Evolutionary conservation across 2,329 filamentous ascomycete genomes (phyloP).

Genomic region (Fusarium bulbicola): DNA sequence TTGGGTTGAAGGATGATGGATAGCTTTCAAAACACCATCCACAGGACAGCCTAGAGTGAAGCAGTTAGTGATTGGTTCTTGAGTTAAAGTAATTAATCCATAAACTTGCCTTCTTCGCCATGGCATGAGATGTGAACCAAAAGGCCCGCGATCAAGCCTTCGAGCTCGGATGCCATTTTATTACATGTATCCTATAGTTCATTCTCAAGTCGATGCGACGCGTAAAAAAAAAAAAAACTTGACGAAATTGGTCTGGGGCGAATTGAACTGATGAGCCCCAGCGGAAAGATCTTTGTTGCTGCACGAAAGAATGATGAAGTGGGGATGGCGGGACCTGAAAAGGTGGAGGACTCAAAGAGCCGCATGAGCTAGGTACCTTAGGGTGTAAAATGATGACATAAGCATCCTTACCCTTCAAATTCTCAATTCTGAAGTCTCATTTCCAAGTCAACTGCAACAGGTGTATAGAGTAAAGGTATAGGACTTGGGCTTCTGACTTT

Average conservation of each 20-base stretch:
- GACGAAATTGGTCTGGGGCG: slow-evolving; percentile 37
- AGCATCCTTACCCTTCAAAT: not conserved
- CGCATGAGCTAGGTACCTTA: not conserved
- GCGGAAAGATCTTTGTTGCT: slow-evolving; percentile 28
- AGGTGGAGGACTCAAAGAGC: slow-evolving; percentile 13
- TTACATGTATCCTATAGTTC: slow-evolving; percentile 25
- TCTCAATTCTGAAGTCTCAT: not conserved
- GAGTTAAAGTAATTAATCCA: not conserved
- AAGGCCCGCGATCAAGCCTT: slow-evolving; percentile 50
- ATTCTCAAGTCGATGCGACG: slow-evolving; percentile 40
- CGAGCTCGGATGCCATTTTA: slow-evolving; percentile 51
- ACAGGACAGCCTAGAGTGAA: slow-evolving; percentile 45
- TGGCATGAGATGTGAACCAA: slow-evolving; percentile 50
- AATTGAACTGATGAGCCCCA: slow-evolving; percentile 43
- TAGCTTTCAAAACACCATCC: slow-evolving; percentile 45
- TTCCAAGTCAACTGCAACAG: not conserved
- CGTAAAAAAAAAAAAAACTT: slow-evolving; percentile 29
- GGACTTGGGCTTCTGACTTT: not conserved
- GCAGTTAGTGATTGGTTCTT: slow-evolving; percentile 11
- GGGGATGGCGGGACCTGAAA: slow-evolving; percentile 28
- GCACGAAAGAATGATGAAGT: slow-evolving; percentile 32
- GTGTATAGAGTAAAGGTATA: not conserved
- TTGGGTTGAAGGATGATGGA: slow-evolving; percentile 40
- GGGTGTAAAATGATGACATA: slow-evolving; percentile 31
- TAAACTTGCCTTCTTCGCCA: slow-evolving; percentile 50